These are phyloP conservation scores for Cladosporium sp. DNA, from an alignment of 2,329 filamentous ascomycete genomes.

Conservation along the genomic window DNA sequence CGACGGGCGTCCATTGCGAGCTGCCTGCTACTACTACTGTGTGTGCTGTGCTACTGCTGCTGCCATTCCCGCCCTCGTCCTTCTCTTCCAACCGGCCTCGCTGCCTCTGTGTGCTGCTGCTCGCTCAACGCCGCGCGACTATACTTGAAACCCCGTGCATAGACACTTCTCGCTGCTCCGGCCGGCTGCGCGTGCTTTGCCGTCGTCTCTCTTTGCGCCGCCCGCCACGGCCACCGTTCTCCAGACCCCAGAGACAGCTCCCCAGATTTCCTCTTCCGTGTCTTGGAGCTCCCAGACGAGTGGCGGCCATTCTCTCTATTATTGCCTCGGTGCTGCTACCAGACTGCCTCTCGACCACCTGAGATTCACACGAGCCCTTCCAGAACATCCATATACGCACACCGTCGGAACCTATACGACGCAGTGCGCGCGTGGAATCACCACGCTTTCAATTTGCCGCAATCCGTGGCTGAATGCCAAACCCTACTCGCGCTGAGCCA, in stretches of 20 bases:
- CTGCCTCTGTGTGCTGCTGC: background rate
- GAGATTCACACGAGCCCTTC: background rate
- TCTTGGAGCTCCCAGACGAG: conserved; percentile 3
- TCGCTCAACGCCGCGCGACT: background rate
- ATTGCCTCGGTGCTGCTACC: background rate
- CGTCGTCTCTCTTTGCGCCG: background rate
- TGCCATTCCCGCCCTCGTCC: background rate
- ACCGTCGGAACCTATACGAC: background rate
- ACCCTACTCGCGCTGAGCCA: conserved; percentile 11
- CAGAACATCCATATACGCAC: background rate
- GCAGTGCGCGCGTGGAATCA: background rate
- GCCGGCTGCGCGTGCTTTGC: conserved; percentile 3
- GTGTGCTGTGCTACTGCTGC: background rate
- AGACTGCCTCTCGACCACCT: background rate
- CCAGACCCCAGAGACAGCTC: conserved; percentile 12
- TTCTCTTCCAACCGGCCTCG: background rate
- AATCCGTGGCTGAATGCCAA: conserved; percentile 10
- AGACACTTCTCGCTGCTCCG: conserved; percentile 1
- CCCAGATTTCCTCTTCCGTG: conserved; percentile 8
- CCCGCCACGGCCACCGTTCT: conserved; percentile 6
- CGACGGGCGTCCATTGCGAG: background rate
- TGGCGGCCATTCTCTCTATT: background rate
- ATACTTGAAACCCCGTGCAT: conserved; percentile 7
- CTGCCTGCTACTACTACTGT: background rate
- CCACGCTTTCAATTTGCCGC: background rate